Conservation (phyloP, 1,284 basidiomycete species). For the Fomitopsis pinicola region DNA sequence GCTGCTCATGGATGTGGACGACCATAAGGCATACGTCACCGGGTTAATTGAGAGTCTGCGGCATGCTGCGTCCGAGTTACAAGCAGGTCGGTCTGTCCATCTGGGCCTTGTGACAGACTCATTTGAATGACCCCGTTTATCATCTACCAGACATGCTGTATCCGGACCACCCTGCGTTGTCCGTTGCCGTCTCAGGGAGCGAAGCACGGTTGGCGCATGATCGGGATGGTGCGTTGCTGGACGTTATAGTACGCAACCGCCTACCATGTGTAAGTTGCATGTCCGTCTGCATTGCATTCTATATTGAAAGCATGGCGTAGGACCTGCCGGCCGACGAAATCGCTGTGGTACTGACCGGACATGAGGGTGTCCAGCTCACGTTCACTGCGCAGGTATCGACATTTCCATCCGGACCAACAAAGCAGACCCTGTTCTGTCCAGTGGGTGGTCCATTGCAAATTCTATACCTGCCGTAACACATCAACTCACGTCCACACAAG, state of each 20-base stretch:
- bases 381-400: constrained; percentile 37
- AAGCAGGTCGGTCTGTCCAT: constrained; percentile 43
- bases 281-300: neutral
- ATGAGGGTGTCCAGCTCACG: constrained; percentile 51
- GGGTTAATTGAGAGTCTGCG: constrained; percentile 49
- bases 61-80: constrained; percentile 44
- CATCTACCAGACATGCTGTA: constrained; percentile 52
- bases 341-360: constrained; percentile 46
- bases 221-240: constrained; percentile 62
- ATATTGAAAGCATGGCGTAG: constrained; percentile 27
- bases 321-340: constrained; percentile 48
- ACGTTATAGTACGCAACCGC: constrained; percentile 54
- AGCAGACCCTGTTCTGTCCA: constrained; percentile 58
- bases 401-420: constrained; percentile 52
- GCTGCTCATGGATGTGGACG: constrained; percentile 46
- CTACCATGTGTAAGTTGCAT: constrained; percentile 65
- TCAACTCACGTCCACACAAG: constrained; percentile 33
- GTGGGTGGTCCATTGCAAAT: constrained; percentile 39
- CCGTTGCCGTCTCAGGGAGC: constrained; percentile 38
- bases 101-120: too few species aligned
- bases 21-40: constrained; percentile 48
- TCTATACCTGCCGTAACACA: neutral
- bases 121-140: neutral
- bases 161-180: constrained; percentile 64
- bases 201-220: constrained; percentile 46